Base-by-base conservation (phyloP, 148 eudicot species). In the Chenopodium quinoa region DNA sequence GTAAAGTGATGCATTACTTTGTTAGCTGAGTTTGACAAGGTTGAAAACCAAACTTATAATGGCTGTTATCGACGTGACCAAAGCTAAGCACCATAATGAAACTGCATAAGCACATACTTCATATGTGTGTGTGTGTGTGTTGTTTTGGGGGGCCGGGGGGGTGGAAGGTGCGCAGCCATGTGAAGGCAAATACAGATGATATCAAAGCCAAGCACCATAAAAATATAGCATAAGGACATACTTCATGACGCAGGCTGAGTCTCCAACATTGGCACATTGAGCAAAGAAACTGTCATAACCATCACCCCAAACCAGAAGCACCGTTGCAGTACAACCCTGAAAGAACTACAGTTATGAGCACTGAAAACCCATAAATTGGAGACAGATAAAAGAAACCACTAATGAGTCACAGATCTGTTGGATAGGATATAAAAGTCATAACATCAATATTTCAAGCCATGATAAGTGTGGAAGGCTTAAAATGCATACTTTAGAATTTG, bases 201-300 rank as follows among this genome's bases (percentile, higher is more conserved):
- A 40, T 60, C 58, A 20, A 68, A 68, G 47, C 60, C 17, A 50
- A 75, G 67, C 46, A 74, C 46, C 31, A 85, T 34, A 75, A 32
- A 68, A 75, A 85, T 29, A 70, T 65, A 66, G 74, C 7, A 80
- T 32, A 54, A 82, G 73, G 46, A 87, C 98, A 32, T 91, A 97
- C 99, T 89, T 90, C 80, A 90, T 78, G 73, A 97, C 83, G 90
- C 99, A 97, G 48, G 99, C 89, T 6, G 99, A 97, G 84, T 97
- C 99, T 81, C 99, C 99, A 87, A 97, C 97, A 92, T 97, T 97
- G 81, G 98, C 99, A 86, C 99, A 97, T 85, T 97, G 99, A 64
- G 85, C 93, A 87, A 85, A 94, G 84, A 87, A 88, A 86, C 86
- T 91, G 76, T 85, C 90, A 65, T 71, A 84, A 86, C 85, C 89